Evolutionary conservation across 352 stramenopile species (phyloP).

Genomic region (Aphanomyces invadans): DNA sequence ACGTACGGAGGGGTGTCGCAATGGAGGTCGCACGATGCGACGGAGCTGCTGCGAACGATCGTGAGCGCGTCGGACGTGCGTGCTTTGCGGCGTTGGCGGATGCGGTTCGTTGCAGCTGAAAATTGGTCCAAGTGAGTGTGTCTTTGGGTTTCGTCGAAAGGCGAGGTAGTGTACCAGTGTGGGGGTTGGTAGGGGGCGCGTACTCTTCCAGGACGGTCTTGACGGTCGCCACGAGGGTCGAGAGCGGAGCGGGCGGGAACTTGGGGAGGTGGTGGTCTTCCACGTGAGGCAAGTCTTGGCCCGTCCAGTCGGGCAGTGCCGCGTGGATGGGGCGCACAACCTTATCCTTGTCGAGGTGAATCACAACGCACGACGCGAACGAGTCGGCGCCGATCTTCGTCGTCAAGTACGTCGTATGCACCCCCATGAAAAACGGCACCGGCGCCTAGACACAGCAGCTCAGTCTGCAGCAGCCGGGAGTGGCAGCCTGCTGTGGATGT

Average conservation of each 20-base stretch:
- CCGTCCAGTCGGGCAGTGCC: conserved; percentile 42
- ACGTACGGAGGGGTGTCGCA: neutral
- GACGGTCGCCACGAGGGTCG: neutral
- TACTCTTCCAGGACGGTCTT: conserved; percentile 15
- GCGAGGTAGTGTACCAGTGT: neutral
- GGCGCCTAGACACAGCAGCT: conserved; percentile 43
- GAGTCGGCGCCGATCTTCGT: conserved; percentile 61
- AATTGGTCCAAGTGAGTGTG: neutral
- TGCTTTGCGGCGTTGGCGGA: conserved; percentile 6
- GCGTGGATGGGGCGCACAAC: conserved; percentile 66
- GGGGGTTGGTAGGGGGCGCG: conserved; percentile 3
- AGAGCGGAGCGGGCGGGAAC: neutral
- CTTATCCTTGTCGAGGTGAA: conserved; percentile 80
- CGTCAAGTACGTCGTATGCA: conserved; percentile 75
- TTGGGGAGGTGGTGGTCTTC: conserved; percentile 16
- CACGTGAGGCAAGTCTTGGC: conserved; percentile 37
- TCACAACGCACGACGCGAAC: conserved; percentile 71
- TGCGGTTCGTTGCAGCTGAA: conserved; percentile 15
- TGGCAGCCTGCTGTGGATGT: no score
- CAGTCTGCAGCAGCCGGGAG: neutral
- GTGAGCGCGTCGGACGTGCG: conserved; percentile 24
- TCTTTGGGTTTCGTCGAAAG: neutral
- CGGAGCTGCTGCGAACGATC: conserved; percentile 23
- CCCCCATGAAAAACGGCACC: conserved; percentile 75
- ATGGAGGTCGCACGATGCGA: neutral